Evolutionary conservation across 495 filamentous ascomycete genomes (phyloP), one percentile per base, ranked within the genome.

Genomic region (Xylaria palmicola): DNA sequence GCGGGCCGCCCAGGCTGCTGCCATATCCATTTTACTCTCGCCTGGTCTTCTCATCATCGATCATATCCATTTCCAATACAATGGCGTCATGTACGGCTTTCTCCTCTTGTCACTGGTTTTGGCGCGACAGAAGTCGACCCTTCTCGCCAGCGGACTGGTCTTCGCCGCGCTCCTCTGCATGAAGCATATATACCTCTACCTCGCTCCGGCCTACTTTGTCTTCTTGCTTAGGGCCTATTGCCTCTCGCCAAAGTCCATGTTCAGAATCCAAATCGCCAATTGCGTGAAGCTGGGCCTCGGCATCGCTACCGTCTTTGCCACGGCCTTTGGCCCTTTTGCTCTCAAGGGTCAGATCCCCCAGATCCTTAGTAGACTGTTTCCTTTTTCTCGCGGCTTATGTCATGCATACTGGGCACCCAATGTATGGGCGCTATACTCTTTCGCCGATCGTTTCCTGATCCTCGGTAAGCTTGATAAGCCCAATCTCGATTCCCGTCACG

Each of bases 401-500:
- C 94, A 98, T 77, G 94, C 94, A 0, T 98, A 98, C 73, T 98
- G 94, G 94, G 94, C 94, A 2, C 93, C 94, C 1, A 98, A 98
- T 65, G 79, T 97, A 9, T 98, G 94, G 94, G 92, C 94, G 0
- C 84, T 98, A 77, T 98, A 98, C 72, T 97, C 94, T 0, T 96
- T 98, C 66, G 73, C 83, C 0, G 94, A 98, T 65, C 81, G 94
- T 50, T 75, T 89, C 29, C 70, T 98, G 62, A 96, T 98, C 64
- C 84, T 82, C 73, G 71, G 91, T 94, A 76, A 68, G 85, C 77
- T 47, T 17, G 26, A 55, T 27, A 47, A 39, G 64, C 43, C 27
- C 30, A n/a, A 6, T 56, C 32, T 41, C 50, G 9, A 29, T n/a
- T 48, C 12, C 20, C 34, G 29, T 27, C 10, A 12, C 51, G 32